Conservation (phyloP, 1,139 yeast species). For the Hyphopichia pseudoburtonii region DNA sequence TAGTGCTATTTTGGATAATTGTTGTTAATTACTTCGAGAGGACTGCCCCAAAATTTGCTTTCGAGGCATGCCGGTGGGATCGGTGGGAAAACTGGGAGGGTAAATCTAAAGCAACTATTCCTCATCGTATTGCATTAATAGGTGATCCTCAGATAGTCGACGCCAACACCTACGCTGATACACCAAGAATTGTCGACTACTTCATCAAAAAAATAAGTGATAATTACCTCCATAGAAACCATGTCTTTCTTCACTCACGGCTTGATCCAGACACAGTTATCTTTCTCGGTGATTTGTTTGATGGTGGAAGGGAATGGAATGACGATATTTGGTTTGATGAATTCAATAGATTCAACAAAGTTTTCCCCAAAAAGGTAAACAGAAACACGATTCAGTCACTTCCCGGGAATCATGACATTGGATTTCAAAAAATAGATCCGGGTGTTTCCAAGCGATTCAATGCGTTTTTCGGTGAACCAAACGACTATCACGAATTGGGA, state of each 20-base stretch:
- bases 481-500: conserved; percentile 56
- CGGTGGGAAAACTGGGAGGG: conserved; percentile 60
- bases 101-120: conserved; percentile 22
- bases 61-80: conserved; percentile 60
- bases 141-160: conserved; percentile 97
- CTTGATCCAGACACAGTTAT: conserved; percentile 75
- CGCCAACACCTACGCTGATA: conserved; percentile 64
- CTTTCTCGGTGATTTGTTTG: conserved; percentile 88
- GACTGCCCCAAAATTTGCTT: conserved; percentile 46
- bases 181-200: conserved; percentile 46
- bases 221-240: conserved; percentile 72
- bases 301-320: conserved; percentile 91
- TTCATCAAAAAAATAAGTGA: conserved; percentile 58
- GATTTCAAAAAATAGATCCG: conserved; percentile 70
- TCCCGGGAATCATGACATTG: conserved; percentile 97
- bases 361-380: conserved; percentile 55
- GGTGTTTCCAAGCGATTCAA: conserved; percentile 61
- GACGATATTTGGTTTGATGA: conserved; percentile 67
- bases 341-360: conserved; percentile 59
- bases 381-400: conserved; percentile 56
- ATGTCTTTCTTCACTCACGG: conserved; percentile 7
- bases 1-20: conserved; percentile 45
- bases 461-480: conserved; percentile 70
- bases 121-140: conserved; percentile 67
- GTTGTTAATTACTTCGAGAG: conserved; percentile 63